These are phyloP conservation scores for Mortierella sp. DNA, from an alignment of 371 early-diverging fungal genomes.

Conservation along the genomic window DNA sequence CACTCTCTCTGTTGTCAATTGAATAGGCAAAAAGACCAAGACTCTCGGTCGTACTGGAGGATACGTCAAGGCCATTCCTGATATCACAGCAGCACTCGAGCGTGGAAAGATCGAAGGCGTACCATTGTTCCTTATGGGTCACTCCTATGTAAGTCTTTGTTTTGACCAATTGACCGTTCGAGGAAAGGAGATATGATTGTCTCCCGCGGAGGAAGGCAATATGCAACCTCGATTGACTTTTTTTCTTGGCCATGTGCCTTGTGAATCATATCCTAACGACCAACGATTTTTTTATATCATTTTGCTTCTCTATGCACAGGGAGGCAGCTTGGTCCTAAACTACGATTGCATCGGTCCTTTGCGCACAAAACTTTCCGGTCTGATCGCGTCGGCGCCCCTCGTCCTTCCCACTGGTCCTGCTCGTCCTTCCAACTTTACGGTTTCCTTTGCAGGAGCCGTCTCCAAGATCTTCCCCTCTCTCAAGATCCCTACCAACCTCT, in stretches of 20 bases:
- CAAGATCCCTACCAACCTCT: slow-evolving; percentile 59
- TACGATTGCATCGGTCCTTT: slow-evolving; percentile 61
- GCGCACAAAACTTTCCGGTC: slow-evolving; percentile 60
- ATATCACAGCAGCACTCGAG: slow-evolving; percentile 68
- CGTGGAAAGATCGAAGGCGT: slow-evolving; percentile 57
- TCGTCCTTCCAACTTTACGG: slow-evolving; percentile 20
- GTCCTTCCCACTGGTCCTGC: slow-evolving; percentile 26
- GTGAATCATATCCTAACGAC: neutral
- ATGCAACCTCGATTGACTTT: neutral
- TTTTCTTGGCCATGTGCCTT: neutral
- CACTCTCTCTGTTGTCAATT: neutral
- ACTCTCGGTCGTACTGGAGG: slow-evolving; percentile 68
- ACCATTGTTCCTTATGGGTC: slow-evolving; percentile 74
- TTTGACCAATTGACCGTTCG: neutral
- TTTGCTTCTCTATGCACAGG: slow-evolving; percentile 49
- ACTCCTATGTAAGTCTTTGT: slow-evolving; percentile 66
- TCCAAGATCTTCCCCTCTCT: slow-evolving; percentile 65
- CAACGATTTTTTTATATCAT: no score
- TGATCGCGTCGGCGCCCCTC: slow-evolving; percentile 61
- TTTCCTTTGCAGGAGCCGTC: slow-evolving; percentile 31
- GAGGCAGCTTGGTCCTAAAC: slow-evolving; percentile 69
- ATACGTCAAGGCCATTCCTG: slow-evolving; percentile 58
- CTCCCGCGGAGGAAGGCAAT: no score
- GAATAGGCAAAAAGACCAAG: slow-evolving; percentile 57
- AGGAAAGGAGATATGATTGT: neutral